Evolutionary conservation across 129 eudicot species (phyloP).

Genomic region (Ambrosia artemisiifolia): DNA sequence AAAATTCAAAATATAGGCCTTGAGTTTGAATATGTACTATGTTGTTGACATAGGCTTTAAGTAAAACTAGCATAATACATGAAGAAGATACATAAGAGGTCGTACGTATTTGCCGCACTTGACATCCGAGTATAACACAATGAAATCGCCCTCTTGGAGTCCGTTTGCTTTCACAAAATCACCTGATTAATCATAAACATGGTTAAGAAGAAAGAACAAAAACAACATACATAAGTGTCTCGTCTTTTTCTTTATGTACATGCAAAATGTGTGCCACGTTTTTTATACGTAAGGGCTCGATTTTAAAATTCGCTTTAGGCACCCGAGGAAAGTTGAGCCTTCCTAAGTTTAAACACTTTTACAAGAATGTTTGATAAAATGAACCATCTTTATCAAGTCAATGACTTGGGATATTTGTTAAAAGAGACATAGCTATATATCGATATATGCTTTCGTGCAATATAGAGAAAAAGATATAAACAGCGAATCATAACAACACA

Average conservation of each 20-base stretch:
- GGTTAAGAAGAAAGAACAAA: background rate
- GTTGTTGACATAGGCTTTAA: background rate
- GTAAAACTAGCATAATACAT: background rate
- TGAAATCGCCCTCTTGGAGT: constrained; percentile 97
- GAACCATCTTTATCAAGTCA: background rate
- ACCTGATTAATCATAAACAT: constrained; percentile 41
- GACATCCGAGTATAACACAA: constrained; percentile 83
- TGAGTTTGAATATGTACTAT: background rate
- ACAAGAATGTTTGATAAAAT: background rate
- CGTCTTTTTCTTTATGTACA: no score
- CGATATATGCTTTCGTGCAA: no score
- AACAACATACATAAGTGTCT: background rate
- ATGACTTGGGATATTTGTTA: background rate
- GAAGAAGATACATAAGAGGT: background rate
- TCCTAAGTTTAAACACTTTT: background rate
- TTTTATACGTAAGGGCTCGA: no score
- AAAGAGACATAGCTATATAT: no score
- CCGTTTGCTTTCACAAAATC: constrained; percentile 88
- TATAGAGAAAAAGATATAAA: no score
- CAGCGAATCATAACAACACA: background rate
- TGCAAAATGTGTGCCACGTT: no score
- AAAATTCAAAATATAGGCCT: no score
- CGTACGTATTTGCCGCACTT: constrained; percentile 96
- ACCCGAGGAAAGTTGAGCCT: no score
- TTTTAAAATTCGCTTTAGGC: no score